These are phyloP conservation scores for Penicillium pulvis DNA, from an alignment of 495 filamentous ascomycete species.

Conservation along the genomic window DNA sequence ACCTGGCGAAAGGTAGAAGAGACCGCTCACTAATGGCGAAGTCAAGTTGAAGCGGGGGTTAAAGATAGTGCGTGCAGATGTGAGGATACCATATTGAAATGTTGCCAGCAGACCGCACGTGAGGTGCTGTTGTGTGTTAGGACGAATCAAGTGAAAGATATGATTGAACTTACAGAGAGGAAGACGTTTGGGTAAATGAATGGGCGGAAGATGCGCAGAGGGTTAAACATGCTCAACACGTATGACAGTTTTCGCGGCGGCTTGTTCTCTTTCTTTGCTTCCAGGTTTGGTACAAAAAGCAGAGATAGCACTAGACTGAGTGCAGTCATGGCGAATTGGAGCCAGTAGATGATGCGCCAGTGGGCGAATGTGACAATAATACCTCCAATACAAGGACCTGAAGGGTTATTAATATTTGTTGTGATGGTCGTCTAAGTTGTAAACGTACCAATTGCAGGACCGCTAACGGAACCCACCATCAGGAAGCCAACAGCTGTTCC, in stretches of 20 bases:
- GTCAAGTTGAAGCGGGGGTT: conserved; percentile 72
- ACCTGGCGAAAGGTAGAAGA: conserved; percentile 78
- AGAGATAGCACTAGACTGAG: conserved; percentile 40
- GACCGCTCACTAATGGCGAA: conserved; percentile 65
- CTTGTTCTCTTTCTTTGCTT: conserved; percentile 15
- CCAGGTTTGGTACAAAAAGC: conserved; percentile 42
- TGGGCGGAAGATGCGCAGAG: conserved; percentile 36
- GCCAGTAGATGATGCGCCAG: conserved; percentile 63
- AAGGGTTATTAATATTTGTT: conserved; percentile 2
- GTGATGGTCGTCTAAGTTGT: conserved; percentile 4
- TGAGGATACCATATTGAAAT: conserved; percentile 72
- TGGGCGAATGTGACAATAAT: conserved; percentile 58
- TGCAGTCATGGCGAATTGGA: conserved; percentile 54
- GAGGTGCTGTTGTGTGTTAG: conserved; percentile 44
- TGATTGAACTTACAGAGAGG: conserved; percentile 34
- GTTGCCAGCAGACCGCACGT: conserved; percentile 66
- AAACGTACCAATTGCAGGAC: conserved; percentile 55
- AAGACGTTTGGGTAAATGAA: conserved; percentile 46
- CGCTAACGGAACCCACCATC: conserved; percentile 55
- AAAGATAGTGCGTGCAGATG: conserved; percentile 71
- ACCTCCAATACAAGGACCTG: conserved; percentile 49
- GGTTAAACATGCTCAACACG: conserved; percentile 40
- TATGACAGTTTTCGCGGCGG: conserved; percentile 8
- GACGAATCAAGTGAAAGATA: not conserved
- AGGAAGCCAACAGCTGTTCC: conserved; percentile 60